Evolutionary conservation across 192 early-diverging fungal genomes (phyloP), one percentile per base, ranked within the genome.

Genomic region (Gorgonomyces haynaldii): DNA sequence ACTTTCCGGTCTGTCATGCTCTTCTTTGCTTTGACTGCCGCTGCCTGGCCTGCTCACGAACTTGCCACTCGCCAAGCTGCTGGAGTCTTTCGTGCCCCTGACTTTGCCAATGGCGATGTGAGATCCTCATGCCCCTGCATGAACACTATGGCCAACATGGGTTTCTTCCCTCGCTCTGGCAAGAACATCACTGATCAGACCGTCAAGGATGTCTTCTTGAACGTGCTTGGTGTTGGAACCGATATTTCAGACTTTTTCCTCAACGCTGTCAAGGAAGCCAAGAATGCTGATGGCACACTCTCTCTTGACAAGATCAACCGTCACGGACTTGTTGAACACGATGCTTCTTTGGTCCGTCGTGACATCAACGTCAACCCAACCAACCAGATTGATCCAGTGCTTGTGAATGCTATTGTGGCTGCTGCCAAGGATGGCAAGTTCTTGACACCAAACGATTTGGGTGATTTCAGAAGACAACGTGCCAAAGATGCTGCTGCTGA

Each of bases 101-200:
- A n/a, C n/a, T n/a, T n/a, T n/a, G n/a, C n/a, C n/a, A n/a, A n/a
- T n/a, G n/a, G 13, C 0, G 40, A 42, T 23, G 22, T 42, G 0
- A 17, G 40, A 42, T 42, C 40, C 4, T 26, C 35, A 8, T 47
- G 45, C 20, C 53, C 46, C 1, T 9, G 17, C 9, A 13, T 35
- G 15, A 56, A 62, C 50, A 39, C 30, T 42, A 1, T 52, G 42
- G 57, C 62, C 22, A 65, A 65, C 53, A 47, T 53, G 19, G 62
- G 62, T 54, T 49, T 42, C 50, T 30, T 64, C 16, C 49, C 61
- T 10, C 55, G 54, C 30, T 29, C 48, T 48, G 61, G 61, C 24
- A 13, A 13, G 12, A 15, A 10, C 16, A 17, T 51, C 17, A 34
- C 12, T 15, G 16, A 10, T 10, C 16, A 38, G 26, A 29, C 16